Evolutionary conservation across 495 filamentous ascomycete species (phyloP), one percentile per base, ranked within the genome.

Genomic region (Bacidia gigantensis): DNA sequence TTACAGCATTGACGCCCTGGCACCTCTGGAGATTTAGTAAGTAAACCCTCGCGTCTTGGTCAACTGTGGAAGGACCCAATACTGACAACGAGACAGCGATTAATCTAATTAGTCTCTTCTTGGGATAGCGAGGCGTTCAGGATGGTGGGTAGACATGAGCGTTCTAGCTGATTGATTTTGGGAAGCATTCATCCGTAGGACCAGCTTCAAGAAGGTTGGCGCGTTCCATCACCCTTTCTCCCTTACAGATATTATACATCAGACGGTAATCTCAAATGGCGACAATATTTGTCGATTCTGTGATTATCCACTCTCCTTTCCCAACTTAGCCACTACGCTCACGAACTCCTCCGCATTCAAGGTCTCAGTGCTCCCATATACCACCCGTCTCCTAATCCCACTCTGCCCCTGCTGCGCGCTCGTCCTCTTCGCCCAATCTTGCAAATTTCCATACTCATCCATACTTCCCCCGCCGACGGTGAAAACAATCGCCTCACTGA

Each of bases 361-460:
- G 64, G 97, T 63, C 64, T 96, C 92, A 44, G 89, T 99, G 63
- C 88, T 94, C 3, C 93, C 93, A 67, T 99, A 99, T 11, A 97
- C 82, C 1, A 99, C 84, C 58, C 86, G 78, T 61, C 84, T 81
- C 62, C 79, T 81, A 44, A 61, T 62, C 10, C 66, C 62, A 14
- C 59, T 66, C 29, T 50, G 54, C 18, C 52, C 55, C 29, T 49
- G 52, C 35, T 68, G 72, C 12, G 73, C 66, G 17, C 73, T 79
- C 5, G 83, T 84, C 50, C 89, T 76, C 63, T 79, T 77, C 7
- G 88, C 86, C 93, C 93, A 99, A 62, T 97, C 92, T 62, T 94
- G 87, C 63, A 99, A 65, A 64, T 99, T 99, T 12, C 89, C 89
- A 65, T 99, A 99, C 64, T 99, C 93, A 59, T 97, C 93, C 89